Conservation (phyloP, 2,329 filamentous ascomycete species). For the Akanthomyces uredinophilus region DNA sequence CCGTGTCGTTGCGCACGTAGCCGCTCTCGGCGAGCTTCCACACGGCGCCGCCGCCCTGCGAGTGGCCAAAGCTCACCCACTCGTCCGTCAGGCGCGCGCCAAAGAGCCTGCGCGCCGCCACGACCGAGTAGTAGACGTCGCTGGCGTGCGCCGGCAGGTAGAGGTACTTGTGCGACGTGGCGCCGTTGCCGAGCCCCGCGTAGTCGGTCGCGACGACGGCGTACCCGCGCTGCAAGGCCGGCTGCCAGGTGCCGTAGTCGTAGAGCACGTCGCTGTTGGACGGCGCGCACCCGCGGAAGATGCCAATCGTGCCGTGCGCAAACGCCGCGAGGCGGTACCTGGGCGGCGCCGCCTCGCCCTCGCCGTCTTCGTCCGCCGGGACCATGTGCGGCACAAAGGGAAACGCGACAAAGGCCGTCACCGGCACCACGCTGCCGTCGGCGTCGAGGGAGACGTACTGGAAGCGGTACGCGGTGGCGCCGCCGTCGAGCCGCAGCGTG, state of each 20-base stretch:
- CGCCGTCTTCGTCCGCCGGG: not conserved
- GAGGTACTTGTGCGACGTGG: conserved; percentile 18
- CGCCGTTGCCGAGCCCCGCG: conserved; percentile 20
- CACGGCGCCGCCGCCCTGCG: conserved; percentile 19
- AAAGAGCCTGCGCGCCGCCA: conserved; percentile 15
- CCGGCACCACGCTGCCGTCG: conserved; percentile 15
- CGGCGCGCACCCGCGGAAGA: conserved; percentile 17
- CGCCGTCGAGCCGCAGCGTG: conserved; percentile 11
- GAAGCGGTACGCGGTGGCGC: conserved; percentile 16
- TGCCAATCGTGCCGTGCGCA: conserved; percentile 18
- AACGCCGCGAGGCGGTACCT: conserved; percentile 13
- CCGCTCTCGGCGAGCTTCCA: conserved; percentile 19
- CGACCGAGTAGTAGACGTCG: conserved; percentile 17
- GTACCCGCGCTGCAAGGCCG: conserved; percentile 12
- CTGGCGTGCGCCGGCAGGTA: conserved; percentile 13
- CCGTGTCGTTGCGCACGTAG: conserved; percentile 2
- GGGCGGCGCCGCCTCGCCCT: not conserved
- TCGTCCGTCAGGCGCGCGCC: conserved; percentile 10
- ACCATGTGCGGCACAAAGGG: not conserved
- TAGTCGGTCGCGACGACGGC: conserved; percentile 22
- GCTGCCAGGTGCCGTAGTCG: conserved; percentile 16
- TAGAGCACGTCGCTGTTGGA: conserved; percentile 15
- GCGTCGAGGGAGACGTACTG: conserved; percentile 19
- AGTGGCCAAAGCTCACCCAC: conserved; percentile 19
- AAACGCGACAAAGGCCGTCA: conserved; percentile 18